phyloP scores from a whole-genome alignment of 495 filamentous ascomycete species.

The Podospora bellae-mahoneyi region DNA sequence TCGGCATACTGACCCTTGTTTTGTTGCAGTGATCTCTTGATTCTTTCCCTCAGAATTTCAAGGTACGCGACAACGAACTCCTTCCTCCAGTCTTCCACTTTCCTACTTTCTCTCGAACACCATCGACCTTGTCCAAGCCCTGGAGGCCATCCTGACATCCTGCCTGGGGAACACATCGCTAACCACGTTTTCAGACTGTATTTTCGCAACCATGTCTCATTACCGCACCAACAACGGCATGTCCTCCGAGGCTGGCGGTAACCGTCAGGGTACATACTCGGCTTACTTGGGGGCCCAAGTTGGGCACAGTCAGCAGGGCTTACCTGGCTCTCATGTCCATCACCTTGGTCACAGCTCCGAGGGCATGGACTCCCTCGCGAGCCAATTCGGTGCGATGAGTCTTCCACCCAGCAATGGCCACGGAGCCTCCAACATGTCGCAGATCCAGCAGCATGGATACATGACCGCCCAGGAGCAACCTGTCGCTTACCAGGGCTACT shows the following conservation, averaged over 20 bases:
- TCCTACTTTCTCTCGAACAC: neutral
- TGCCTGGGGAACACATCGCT: neutral
- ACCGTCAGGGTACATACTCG: slow-evolving; percentile 28
- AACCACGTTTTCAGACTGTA: slow-evolving; percentile 14
- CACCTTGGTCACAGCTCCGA: slow-evolving; percentile 27
- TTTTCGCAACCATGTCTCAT: slow-evolving; percentile 23
- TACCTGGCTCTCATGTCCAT: slow-evolving; percentile 24
- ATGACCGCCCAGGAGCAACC: slow-evolving; percentile 30
- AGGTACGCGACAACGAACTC: slow-evolving; percentile 1
- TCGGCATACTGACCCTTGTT: neutral
- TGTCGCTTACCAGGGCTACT: slow-evolving; percentile 33
- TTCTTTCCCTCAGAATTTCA: slow-evolving; percentile 1
- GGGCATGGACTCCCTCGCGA: slow-evolving; percentile 34
- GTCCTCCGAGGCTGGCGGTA: slow-evolving; percentile 26
- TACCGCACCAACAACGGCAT: slow-evolving; percentile 26
- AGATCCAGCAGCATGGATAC: slow-evolving; percentile 34
- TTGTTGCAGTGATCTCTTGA: neutral
- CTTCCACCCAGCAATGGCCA: slow-evolving; percentile 31
- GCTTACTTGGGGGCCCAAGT: slow-evolving; percentile 28
- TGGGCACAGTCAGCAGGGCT: slow-evolving; percentile 27
- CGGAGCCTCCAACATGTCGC: slow-evolving; percentile 20
- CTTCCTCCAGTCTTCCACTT: neutral
- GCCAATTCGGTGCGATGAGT: slow-evolving; percentile 40
- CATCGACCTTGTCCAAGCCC: neutral
- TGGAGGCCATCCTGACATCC: neutral